Evolutionary conservation across 257 asterid genomes (phyloP), one percentile per base, ranked within the genome.

Genomic region (Gardenia jasminoides): DNA sequence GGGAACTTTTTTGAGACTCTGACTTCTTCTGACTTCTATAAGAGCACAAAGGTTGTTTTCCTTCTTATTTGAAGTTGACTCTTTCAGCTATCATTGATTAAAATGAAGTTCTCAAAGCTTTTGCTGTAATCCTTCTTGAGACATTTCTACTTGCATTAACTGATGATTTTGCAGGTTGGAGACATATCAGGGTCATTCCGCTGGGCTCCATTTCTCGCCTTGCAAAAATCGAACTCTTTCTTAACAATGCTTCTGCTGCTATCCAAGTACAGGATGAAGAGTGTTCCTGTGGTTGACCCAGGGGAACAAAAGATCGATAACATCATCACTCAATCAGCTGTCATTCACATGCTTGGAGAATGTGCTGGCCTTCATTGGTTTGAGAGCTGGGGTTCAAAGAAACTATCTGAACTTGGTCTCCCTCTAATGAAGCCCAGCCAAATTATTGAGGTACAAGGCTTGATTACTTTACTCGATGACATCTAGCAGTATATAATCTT

Each of bases 331-430:
- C 99, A 96, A 79, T 86, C 97, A 28, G 96, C 99, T 43, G 99
- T 96, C 70, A 91, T 96, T 78, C 99, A 96, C 91, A 93, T 96
- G 99, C 91, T 96, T 7, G 88, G 89, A 80, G 99, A 96, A 84
- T 96, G 99, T 81, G 92, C 95, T 13, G 99, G 97, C 33, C 96
- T 93, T 82, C 98, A 89, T 72, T 96, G 99, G 99, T 96, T 96
- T 41, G 99, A 96, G 84, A 90, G 98, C 88, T 96, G 97, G 98
- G 98, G 99, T 68, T 86, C 96, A 5, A 96, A 92, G 66, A 93
- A 86, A 84, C 90, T 96, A 7, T 89, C n/a, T 78, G 98, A 96
- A 79, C 89, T 96, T 16, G 98, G 97, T 15, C 97, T 96, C 75
- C 99, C 99, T 15, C 77, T 93, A 33, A 93, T 90, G 91, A 91